Base-by-base conservation (phyloP, 2,329 filamentous ascomycete genomes). In the Colletotrichum incanum region DNA sequence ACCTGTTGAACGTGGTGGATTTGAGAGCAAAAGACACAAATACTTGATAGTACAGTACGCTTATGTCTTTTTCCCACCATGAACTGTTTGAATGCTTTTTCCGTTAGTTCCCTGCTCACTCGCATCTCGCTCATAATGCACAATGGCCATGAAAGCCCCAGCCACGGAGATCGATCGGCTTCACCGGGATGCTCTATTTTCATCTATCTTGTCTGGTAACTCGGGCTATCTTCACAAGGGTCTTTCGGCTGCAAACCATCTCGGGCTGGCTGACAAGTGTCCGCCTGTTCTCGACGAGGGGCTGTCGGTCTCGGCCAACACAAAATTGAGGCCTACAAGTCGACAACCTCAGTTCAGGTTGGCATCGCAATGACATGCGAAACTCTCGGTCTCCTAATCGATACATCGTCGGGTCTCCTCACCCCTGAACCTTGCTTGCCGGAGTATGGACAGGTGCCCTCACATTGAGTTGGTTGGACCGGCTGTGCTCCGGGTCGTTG, bases 1-100 rank as follows among this genome's bases (percentile, higher is more conserved):
- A n/a, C 20, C 31, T 26, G 34, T 26, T 12, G 8, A 23, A 16
- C 28, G 50, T n/a, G 14, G 50, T n/a, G 14, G 28, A n/a, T 12
- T 6, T 34, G 28, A 34, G 16, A 18, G 28, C 9, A 2, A 18
- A n/a, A 34, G 7, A 34, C 18, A 28, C 18, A 5, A 14, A 6
- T 11, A 3, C 3, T n/a, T 31, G 0, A 20, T 11, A 2, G 0
- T 8, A 23, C 5, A 14, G 11, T 16, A 8, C 1, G 0, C 20
- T 20, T 6, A 18, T 2, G 4, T 18, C 28, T 31, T 5, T 5
- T 31, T 31, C 14, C 8, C 16, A 18, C 8, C 3, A 18, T 31
- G 1, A 26, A 31, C 18, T 11, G 4, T 2, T 9, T 9, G 16
- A 12, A 14, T 20, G 49, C 14, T 18, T 16, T 16, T 16, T 16